Base-by-base conservation (phyloP, 73 alveolate species). In the Symbiodinium natans region DNA sequence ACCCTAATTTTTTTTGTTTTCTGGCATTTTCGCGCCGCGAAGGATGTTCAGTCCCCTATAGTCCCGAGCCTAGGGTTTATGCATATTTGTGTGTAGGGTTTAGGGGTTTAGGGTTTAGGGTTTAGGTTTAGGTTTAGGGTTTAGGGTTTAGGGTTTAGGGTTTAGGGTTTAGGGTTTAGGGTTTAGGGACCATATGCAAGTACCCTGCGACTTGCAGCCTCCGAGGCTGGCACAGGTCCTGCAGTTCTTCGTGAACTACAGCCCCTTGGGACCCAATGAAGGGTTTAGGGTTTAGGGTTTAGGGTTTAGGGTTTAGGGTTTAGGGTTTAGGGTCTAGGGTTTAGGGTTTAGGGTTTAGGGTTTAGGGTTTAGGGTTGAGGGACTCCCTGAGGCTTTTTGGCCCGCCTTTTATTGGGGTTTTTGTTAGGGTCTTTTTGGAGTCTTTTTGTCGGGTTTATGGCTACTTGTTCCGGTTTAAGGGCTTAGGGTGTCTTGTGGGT, bases 201-300 rank as follows among this genome's bases (percentile, higher is more conserved):
- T n/a, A n/a, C n/a, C n/a, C n/a, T n/a, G n/a, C n/a, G n/a, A n/a
- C n/a, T n/a, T n/a, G n/a, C n/a, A 63, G 36, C 31, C 17, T 63
- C 77, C 29, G 36, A 23, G 89, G 89, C 36, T 36, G 34, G 89
- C 68, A 19, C 54, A 82, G 59, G 63, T 82, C 63, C 2, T 27
- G 89, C 98, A 92, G 52, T 92, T 92, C 68, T 75, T 92, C 34
- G 82, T 74, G 63, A 92, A 92, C 92, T 92, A 92, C 92, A 92
- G 92, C 68, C 68, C 36, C 77, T 63, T 63, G 77, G 31, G 31
- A n/a, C 11, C 11, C 11, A 11, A 8, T 43, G 5, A 5, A 43
- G 56, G 56, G 56, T 43, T 43, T 43, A 6, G 82, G 36, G 82
- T 21, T 68, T 43, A 8, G 11, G 11, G 56, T 8, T 43, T 43